These are phyloP conservation scores for Perkinsus olseni DNA, from an alignment of 169 alveolate genomes.

Conservation along the genomic window DNA sequence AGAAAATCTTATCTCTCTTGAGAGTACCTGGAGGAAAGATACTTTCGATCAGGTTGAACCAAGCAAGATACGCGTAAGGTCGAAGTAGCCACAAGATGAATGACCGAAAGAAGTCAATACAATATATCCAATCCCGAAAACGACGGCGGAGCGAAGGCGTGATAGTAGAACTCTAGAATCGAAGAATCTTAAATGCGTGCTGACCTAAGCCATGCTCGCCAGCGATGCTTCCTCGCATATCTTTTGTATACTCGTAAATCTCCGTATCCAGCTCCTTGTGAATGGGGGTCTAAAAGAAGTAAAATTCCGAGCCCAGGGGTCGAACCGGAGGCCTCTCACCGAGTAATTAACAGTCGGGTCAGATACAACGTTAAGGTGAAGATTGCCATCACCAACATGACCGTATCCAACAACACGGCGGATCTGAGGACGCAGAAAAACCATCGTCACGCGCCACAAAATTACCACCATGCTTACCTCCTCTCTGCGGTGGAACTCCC, in stretches of 20 bases:
- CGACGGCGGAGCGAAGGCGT: too few relatives aligned
- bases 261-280: neutral
- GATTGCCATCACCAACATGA: slow-evolving; percentile 73
- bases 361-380: slow-evolving; percentile 49
- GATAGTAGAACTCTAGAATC: too few relatives aligned
- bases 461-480: neutral
- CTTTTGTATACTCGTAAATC: slow-evolving; percentile 4
- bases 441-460: neutral
- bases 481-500: neutral
- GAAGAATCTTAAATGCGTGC: too few relatives aligned
- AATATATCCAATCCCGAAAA: too few relatives aligned
- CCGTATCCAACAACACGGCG: slow-evolving; percentile 43
- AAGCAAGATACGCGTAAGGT: neutral
- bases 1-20: slow-evolving; percentile 33
- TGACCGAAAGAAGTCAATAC: too few relatives aligned
- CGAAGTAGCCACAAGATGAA: neutral
- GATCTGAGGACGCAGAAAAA: neutral
- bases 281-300: neutral
- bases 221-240: slow-evolving; percentile 47
- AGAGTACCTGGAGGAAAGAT: neutral
- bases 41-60: too few relatives aligned
- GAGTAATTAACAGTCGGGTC: neutral
- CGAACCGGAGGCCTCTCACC: neutral
- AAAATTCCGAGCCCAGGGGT: neutral
- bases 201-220: slow-evolving; percentile 73